Evolutionary conservation across 129 eudicot species (phyloP).

Genomic region (Centella asiatica): DNA sequence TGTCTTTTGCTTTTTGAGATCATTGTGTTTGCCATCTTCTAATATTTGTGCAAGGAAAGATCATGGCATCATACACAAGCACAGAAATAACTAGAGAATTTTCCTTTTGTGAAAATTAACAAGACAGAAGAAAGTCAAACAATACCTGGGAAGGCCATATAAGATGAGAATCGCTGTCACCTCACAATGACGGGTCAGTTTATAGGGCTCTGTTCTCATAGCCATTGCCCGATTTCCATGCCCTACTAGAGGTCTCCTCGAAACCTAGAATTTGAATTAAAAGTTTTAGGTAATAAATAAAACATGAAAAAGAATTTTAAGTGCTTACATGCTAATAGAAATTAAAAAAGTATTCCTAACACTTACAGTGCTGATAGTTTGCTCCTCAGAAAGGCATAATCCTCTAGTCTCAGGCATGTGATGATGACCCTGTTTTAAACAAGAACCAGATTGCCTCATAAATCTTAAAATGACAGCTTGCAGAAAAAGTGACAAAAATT

Average conservation of each 20-base stretch:
- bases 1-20: not conserved
- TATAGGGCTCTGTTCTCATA: constrained; percentile 66
- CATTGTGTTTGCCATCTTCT: not conserved
- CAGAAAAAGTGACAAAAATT: not conserved
- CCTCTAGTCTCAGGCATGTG: constrained; percentile 92
- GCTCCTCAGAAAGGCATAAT: constrained; percentile 80
- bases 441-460: not conserved
- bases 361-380: constrained; percentile 66
- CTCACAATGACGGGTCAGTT: constrained; percentile 62
- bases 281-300: not conserved
- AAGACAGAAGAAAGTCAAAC: not conserved
- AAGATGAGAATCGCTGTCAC: constrained; percentile 77
- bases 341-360: not conserved
- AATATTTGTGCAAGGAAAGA: not conserved
- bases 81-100: not conserved
- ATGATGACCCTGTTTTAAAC: constrained; percentile 58
- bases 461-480: not conserved
- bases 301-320: not conserved
- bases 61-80: not conserved
- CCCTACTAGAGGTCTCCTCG: constrained; percentile 51
- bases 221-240: constrained; percentile 43
- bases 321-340: too few relatives aligned
- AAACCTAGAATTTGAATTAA: constrained; percentile 25
- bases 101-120: not conserved
- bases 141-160: constrained; percentile 86